phyloP scores from a whole-genome alignment of 768 basidiomycete species.

The Boletus rubescentipes region DNA sequence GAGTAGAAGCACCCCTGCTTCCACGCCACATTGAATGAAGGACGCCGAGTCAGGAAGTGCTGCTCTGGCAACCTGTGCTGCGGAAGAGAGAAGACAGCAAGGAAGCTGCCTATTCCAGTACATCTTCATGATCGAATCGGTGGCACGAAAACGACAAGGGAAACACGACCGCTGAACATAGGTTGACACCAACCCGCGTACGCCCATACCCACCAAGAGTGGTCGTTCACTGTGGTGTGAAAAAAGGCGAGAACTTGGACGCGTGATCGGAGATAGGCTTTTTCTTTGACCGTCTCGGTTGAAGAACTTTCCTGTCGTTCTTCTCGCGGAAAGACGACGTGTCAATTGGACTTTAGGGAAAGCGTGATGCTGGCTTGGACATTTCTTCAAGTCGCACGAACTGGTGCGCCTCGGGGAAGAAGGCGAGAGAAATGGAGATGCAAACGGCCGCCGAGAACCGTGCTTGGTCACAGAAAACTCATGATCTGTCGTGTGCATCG shows the following conservation, averaged over 20 bases:
- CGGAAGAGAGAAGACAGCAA: slow-evolving; percentile 9
- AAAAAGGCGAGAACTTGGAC: slow-evolving; percentile 24
- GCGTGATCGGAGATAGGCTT: slow-evolving; percentile 32
- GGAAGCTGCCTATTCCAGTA: slow-evolving; percentile 18
- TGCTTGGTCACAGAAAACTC: neutral
- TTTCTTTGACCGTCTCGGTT: slow-evolving; percentile 11
- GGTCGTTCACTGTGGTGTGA: slow-evolving; percentile 58
- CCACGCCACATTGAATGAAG: slow-evolving; percentile 15
- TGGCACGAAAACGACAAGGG: slow-evolving; percentile 8
- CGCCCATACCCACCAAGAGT: slow-evolving; percentile 58
- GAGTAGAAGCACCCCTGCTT: slow-evolving; percentile 24
- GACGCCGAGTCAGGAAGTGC: slow-evolving; percentile 8
- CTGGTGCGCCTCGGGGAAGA: slow-evolving; percentile 11
- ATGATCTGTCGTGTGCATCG: neutral
- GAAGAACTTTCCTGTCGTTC: neutral
- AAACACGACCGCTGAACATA: slow-evolving; percentile 1
- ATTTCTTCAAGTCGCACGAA: slow-evolving; percentile 3
- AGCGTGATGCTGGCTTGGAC: neutral
- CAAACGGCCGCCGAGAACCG: neutral
- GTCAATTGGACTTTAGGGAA: neutral
- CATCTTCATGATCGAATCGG: slow-evolving; percentile 9
- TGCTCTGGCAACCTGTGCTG: slow-evolving; percentile 17
- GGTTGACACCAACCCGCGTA: slow-evolving; percentile 20
- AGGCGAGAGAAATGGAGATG: neutral
- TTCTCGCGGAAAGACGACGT: slow-evolving; percentile 14